Percentiles rank a stretch among this genome's conserved stretches.
These are phyloP conservation scores for Dryadomyces quercus-mongolicae DNA, from an alignment of 2,329 filamentous ascomycete genomes.

Conservation along the genomic window DNA sequence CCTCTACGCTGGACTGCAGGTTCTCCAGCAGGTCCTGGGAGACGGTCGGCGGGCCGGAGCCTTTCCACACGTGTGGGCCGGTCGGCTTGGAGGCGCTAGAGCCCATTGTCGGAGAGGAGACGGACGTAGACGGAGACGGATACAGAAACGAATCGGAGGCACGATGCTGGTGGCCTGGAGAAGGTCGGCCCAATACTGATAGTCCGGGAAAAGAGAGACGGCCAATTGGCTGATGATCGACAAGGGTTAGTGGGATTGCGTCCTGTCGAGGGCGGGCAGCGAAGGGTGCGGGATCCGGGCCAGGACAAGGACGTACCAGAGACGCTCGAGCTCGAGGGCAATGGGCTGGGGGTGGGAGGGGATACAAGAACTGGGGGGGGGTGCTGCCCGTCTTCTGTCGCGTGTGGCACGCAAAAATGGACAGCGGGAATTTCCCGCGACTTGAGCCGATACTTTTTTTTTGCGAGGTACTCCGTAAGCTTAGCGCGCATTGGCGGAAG, in stretches of 20 bases:
- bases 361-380: not conserved
- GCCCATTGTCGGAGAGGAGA: conserved; percentile 29
- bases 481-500: not conserved
- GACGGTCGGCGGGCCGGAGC: conserved; percentile 40
- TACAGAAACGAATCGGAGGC: not conserved
- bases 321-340: not conserved
- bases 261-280: too few relatives aligned
- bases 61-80: conserved; percentile 39
- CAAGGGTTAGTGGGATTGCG: not conserved
- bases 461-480: not conserved
- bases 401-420: conserved; percentile 2
- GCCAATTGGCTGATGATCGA: not conserved
- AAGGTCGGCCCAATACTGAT: not conserved
- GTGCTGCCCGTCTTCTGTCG: not conserved
- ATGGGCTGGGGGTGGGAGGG: not conserved
- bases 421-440: conserved; percentile 7
- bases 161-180: conserved; percentile 17
- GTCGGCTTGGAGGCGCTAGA: conserved; percentile 42
- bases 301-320: not conserved
- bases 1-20: conserved; percentile 76
- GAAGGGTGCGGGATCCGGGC: too few relatives aligned
- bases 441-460: conserved; percentile 4
- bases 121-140: too few relatives aligned
- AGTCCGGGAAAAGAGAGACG: not conserved
- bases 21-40: conserved; percentile 74